Conservation (phyloP, 306 rosid species). For the Inga laurina region DNA sequence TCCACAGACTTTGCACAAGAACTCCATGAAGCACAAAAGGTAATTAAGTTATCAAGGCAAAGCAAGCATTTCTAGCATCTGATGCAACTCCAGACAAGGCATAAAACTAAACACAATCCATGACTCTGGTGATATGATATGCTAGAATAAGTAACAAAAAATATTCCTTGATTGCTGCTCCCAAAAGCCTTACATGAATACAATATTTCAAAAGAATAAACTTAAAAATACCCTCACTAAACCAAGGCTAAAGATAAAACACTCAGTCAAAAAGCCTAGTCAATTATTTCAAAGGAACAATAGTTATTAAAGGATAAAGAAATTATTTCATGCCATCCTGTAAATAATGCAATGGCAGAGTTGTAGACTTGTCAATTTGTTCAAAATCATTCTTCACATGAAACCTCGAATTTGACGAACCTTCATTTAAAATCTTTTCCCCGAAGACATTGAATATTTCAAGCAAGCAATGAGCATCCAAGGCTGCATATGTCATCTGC, state of each 20-base stretch:
- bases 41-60: neutral
- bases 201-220: neutral
- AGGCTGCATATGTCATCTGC: slow-evolving; percentile 82
- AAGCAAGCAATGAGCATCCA: slow-evolving; percentile 96
- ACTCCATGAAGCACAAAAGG: neutral
- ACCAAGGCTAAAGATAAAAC: neutral
- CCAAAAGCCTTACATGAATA: neutral
- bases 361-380: slow-evolving; percentile 8
- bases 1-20: slow-evolving; percentile 1
- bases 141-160: neutral
- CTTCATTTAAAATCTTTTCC: slow-evolving; percentile 64
- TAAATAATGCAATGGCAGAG: slow-evolving; percentile 16
- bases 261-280: neutral
- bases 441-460: slow-evolving; percentile 71
- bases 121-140: neutral
- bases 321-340: slow-evolving; percentile 16
- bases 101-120: neutral
- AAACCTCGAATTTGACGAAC: slow-evolving; percentile 46
- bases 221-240: neutral
- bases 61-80: slow-evolving; percentile 11
- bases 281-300: neutral
- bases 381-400: slow-evolving; percentile 11
- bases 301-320: neutral
- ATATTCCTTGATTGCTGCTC: neutral
- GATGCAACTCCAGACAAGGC: neutral